A percentile compares a stretch with the other conserved stretches of the same genome.
Evolutionary conservation across 495 filamentous ascomycete species (phyloP).

Genomic region (Aspergillus avenaceus): DNA sequence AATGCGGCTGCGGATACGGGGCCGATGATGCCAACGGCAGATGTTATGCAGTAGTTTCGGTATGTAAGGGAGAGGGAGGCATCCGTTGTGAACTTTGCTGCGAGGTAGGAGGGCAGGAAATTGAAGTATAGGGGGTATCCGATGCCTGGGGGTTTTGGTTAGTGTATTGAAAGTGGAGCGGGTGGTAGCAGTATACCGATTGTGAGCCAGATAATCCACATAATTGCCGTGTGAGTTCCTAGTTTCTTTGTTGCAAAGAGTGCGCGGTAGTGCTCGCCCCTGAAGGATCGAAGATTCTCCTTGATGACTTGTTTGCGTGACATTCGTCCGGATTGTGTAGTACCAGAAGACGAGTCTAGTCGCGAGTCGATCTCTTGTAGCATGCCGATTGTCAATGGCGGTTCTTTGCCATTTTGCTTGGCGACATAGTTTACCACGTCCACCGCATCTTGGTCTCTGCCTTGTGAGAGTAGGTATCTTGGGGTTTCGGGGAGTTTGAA

Average conservation of each 20-base stretch:
- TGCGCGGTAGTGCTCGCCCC: slow-evolving; percentile 20
- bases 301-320: slow-evolving; percentile 21
- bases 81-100: slow-evolving; percentile 21
- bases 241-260: slow-evolving; percentile 25
- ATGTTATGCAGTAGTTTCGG: slow-evolving; percentile 31
- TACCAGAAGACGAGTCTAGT: slow-evolving; percentile 3
- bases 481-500: slow-evolving; percentile 33
- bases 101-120: slow-evolving; percentile 32
- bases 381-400: slow-evolving; percentile 27
- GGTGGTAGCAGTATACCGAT: slow-evolving; percentile 15
- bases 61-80: slow-evolving; percentile 26
- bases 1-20: slow-evolving; percentile 23
- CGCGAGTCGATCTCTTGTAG: slow-evolving; percentile 25
- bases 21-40: slow-evolving; percentile 26
- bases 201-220: slow-evolving; percentile 29
- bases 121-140: slow-evolving; percentile 33
- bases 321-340: slow-evolving; percentile 1
- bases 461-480: slow-evolving; percentile 28
- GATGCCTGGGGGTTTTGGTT: no score
- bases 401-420: slow-evolving; percentile 23
- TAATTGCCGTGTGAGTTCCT: slow-evolving; percentile 17
- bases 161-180: no score
- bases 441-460: slow-evolving; percentile 26
- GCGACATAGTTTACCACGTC: slow-evolving; percentile 29
- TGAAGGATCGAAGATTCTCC: slow-evolving; percentile 29